Evolutionary conservation across 345 rosid species (phyloP).

Genomic region (Mercurialis annua): DNA sequence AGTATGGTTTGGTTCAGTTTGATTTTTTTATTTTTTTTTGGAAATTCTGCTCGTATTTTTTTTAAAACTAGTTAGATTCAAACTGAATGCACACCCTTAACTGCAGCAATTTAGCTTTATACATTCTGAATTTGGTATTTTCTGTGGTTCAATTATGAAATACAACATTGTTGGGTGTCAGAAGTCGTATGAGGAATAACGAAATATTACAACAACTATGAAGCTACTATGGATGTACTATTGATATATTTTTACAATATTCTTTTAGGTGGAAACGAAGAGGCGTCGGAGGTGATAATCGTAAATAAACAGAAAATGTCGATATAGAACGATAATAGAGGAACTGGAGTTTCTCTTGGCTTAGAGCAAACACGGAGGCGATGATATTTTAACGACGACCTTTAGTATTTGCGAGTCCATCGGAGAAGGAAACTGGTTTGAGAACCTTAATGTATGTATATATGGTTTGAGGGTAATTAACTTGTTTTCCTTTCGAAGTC

Average conservation of each 20-base stretch:
- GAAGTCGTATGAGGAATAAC: not conserved
- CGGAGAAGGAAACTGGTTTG: constrained; percentile 23
- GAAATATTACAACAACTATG: not conserved
- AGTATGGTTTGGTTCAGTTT: no score
- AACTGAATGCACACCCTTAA: no score
- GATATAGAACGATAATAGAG: constrained; percentile 14
- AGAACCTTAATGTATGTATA: constrained; percentile 24
- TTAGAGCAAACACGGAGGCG: constrained; percentile 26
- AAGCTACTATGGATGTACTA: not conserved
- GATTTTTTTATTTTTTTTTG: no score
- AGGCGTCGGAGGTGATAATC: constrained; percentile 51
- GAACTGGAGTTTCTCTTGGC: constrained; percentile 13
- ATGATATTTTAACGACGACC: constrained; percentile 17
- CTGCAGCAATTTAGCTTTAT: not conserved
- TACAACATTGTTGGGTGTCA: not conserved
- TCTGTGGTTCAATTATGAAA: not conserved
- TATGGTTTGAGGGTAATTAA: constrained; percentile 25
- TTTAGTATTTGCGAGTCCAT: constrained; percentile 20
- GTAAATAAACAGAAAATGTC: not conserved
- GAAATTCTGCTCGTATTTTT: no score
- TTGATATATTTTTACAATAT: not conserved
- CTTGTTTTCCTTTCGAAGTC: constrained; percentile 16
- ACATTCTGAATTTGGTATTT: not conserved
- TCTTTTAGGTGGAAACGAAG: constrained; percentile 66
- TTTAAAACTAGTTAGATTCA: no score